Evolutionary conservation across 345 rosid genomes (phyloP).

Genomic region (Corymbia maculata): DNA sequence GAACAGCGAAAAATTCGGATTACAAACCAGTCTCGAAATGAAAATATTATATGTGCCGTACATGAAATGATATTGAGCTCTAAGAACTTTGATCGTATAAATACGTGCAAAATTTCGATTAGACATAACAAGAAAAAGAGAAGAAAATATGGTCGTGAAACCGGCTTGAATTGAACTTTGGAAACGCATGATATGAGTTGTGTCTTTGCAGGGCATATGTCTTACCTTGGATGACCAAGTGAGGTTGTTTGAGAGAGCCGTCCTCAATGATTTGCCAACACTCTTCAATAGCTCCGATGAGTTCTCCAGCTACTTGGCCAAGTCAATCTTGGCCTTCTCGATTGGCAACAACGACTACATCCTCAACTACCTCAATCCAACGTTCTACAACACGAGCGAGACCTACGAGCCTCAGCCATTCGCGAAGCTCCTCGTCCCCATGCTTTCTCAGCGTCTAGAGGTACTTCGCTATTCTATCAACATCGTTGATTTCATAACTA

Average conservation of each 20-base stretch:
- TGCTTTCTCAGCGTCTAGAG: background rate
- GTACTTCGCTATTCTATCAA: background rate
- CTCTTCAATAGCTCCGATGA: conserved; percentile 3
- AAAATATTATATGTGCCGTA: background rate
- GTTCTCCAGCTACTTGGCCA: conserved; percentile 10
- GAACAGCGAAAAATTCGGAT: background rate
- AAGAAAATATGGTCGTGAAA: rapidly evolving
- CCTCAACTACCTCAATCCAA: background rate
- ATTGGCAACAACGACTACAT: conserved; percentile 36
- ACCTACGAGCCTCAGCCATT: conserved; percentile 7
- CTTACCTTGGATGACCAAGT: conserved; percentile 28
- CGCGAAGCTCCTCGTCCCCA: conserved; percentile 10
- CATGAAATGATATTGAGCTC: background rate
- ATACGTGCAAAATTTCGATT: background rate
- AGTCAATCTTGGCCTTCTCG: conserved; percentile 16
- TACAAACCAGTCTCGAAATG: background rate
- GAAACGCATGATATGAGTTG: background rate
- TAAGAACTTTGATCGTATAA: background rate
- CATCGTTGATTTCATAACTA: background rate
- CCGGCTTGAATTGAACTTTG: background rate
- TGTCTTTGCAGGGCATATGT: conserved; percentile 23
- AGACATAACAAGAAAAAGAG: background rate
- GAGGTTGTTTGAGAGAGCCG: conserved; percentile 8
- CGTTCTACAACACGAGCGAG: background rate
- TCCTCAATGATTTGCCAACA: background rate